A percentile compares a stretch with the other conserved stretches of the same genome.
Conservation (phyloP, 2,329 filamentous ascomycete genomes). For the Endothia cerciana region DNA sequence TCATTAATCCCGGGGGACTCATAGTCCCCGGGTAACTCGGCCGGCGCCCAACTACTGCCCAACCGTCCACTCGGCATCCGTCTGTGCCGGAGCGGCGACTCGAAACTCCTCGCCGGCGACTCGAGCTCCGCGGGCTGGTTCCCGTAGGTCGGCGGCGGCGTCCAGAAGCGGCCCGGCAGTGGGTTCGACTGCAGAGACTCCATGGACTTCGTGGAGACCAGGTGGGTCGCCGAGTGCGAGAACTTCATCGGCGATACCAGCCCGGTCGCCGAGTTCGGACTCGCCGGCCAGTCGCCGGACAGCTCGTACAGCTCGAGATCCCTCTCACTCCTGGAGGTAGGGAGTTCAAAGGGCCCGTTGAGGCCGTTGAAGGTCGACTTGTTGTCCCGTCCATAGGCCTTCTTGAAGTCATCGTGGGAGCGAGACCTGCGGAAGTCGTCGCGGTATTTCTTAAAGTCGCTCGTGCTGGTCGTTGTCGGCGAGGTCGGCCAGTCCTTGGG, state of each 20-base stretch:
- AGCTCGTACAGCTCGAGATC: conserved; percentile 12
- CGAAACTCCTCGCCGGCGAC: conserved; percentile 14
- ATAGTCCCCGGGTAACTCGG: conserved; percentile 6
- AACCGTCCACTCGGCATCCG: conserved; percentile 5
- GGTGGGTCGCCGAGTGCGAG: background rate
- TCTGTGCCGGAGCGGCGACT: background rate
- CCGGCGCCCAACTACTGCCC: conserved; percentile 13
- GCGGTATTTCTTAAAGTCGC: conserved; percentile 15
- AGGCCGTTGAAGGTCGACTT: conserved; percentile 15
- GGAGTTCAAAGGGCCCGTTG: conserved; percentile 27
- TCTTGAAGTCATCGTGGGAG: conserved; percentile 10
- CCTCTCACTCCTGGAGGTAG: conserved; percentile 6
- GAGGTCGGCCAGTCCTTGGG: conserved; percentile 11
- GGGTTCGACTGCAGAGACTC: conserved; percentile 13
- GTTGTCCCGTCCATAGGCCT: conserved; percentile 2
- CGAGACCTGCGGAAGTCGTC: conserved; percentile 4
- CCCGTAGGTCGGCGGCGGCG: conserved; percentile 17
- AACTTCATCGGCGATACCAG: conserved; percentile 3
- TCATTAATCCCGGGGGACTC: background rate
- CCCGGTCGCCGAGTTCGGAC: conserved; percentile 10
- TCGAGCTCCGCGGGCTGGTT: conserved; percentile 27
- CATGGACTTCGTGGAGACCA: conserved; percentile 2
- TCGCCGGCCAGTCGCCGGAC: conserved; percentile 5
- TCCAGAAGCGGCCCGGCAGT: background rate
- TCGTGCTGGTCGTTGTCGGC: conserved; percentile 12